A percentile compares a stretch with the other conserved stretches of the same genome.
These are phyloP conservation scores for Podila epicladia DNA, from an alignment of 192 early-diverging fungal genomes.

Conservation along the genomic window DNA sequence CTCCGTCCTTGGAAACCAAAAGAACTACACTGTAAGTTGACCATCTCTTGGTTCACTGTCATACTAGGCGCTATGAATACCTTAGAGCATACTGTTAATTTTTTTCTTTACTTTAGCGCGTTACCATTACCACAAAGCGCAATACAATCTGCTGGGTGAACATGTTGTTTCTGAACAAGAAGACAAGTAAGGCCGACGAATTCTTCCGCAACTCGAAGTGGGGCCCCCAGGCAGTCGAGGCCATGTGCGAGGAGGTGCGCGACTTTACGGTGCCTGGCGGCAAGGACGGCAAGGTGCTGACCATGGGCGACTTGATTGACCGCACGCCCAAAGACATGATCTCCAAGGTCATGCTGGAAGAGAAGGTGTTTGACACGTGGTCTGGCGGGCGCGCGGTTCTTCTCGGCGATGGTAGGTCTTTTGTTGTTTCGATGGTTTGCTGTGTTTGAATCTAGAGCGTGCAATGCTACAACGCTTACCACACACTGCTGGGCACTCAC, in stretches of 20 bases:
- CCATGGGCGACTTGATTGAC: slow-evolving; percentile 2
- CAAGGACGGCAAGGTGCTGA: background rate
- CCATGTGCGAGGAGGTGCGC: slow-evolving; percentile 1
- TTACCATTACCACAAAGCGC: background rate
- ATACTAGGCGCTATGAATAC: background rate
- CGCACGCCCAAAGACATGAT: background rate
- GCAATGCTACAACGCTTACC: background rate
- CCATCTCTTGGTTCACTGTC: background rate
- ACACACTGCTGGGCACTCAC: background rate
- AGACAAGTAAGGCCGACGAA: background rate
- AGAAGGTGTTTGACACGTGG: slow-evolving; percentile 10
- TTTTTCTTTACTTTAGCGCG: background rate
- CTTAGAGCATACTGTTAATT: too few species aligned
- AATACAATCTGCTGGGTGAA: slow-evolving; percentile 1
- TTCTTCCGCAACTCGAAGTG: background rate
- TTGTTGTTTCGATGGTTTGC: background rate
- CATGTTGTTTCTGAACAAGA: background rate
- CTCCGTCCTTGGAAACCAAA: background rate
- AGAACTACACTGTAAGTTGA: background rate
- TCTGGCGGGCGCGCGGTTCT: background rate
- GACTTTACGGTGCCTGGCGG: background rate
- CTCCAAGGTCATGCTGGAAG: slow-evolving; percentile 3
- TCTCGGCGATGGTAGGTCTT: slow-evolving; percentile 5
- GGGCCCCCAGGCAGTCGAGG: background rate
- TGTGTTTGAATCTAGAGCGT: background rate